Evolutionary conservation across 805 yeast genomes (phyloP).

Genomic region (Wickerhamomyces rabaulensis): DNA sequence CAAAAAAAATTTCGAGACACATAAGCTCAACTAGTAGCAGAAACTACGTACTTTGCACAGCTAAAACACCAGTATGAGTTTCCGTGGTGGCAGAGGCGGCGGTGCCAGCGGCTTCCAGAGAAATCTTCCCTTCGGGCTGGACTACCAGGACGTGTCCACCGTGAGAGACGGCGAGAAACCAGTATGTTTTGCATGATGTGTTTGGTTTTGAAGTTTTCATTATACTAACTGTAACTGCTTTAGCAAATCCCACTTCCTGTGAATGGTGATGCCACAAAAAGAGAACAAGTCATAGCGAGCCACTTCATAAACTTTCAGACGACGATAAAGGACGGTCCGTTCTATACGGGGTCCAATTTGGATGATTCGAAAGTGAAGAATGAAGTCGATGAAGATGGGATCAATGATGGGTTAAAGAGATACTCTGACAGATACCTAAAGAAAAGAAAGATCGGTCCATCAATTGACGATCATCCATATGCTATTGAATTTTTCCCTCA

Average conservation of each 20-base stretch:
- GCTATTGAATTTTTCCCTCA: conserved; percentile 65
- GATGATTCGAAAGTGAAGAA: conserved; percentile 23
- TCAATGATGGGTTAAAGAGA: conserved; percentile 69
- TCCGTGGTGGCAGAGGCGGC: conserved; percentile 41
- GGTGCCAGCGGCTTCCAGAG: conserved; percentile 30
- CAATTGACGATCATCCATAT: conserved; percentile 77
- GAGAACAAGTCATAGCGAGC: conserved; percentile 48
- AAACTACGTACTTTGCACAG: neutral
- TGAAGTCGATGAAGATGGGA: conserved; percentile 33
- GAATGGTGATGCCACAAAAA: conserved; percentile 48
- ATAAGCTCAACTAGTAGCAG: neutral
- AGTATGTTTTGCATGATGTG: conserved; percentile 3
- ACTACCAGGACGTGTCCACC: conserved; percentile 51
- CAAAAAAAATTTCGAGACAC: conserved; percentile 2
- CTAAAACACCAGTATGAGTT: conserved; percentile 40
- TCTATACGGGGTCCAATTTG: conserved; percentile 52
- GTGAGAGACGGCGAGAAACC: conserved; percentile 31
- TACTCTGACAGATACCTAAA: conserved; percentile 78
- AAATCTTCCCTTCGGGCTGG: conserved; percentile 66
- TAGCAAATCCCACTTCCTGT: conserved; percentile 51
- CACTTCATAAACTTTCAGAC: conserved; percentile 51
- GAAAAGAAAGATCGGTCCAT: conserved; percentile 62
- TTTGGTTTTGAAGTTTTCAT: too few relatives aligned
- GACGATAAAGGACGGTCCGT: conserved; percentile 59
- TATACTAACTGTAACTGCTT: neutral